phyloP scores from a whole-genome alignment of 2,329 filamentous ascomycete species.

The Stemphylium beticola region DNA sequence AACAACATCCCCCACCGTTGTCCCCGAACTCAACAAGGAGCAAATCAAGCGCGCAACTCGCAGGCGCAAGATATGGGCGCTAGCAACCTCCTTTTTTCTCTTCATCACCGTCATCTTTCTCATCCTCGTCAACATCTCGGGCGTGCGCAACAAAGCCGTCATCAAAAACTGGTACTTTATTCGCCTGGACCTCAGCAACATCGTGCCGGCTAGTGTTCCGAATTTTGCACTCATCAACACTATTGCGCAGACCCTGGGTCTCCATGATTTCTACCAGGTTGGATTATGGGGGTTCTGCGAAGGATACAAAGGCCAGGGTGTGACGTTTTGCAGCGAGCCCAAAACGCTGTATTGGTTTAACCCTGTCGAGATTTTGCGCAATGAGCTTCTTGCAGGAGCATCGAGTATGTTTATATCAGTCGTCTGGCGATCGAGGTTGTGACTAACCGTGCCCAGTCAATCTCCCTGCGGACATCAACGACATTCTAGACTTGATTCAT shows the following conservation, averaged over 20 bases:
- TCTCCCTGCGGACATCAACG: conserved; percentile 74
- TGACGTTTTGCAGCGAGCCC: conserved; percentile 77
- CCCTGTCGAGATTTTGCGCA: conserved; percentile 79
- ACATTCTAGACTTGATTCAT: conserved; percentile 75
- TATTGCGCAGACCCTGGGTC: conserved; percentile 81
- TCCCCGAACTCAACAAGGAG: conserved; percentile 41
- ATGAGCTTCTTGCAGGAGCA: conserved; percentile 80
- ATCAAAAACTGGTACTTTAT: conserved; percentile 81
- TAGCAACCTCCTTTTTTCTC: conserved; percentile 72
- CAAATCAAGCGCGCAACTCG: conserved; percentile 51
- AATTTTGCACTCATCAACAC: conserved; percentile 81
- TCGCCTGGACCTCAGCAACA: conserved; percentile 79
- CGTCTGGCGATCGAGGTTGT: neutral
- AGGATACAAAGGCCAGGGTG: conserved; percentile 75
- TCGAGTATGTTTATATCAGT: conserved; percentile 61
- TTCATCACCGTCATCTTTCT: conserved; percentile 78
- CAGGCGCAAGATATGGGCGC: conserved; percentile 65
- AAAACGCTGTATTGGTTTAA: conserved; percentile 86
- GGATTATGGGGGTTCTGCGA: conserved; percentile 93
- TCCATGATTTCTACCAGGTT: conserved; percentile 94
- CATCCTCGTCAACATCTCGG: conserved; percentile 80
- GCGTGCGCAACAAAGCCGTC: conserved; percentile 66
- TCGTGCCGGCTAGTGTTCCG: conserved; percentile 75
- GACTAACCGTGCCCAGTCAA: conserved; percentile 62
- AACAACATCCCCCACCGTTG: conserved; percentile 22